Base-by-base conservation (phyloP, 148 eudicot species). In the Polygonum aviculare region DNA sequence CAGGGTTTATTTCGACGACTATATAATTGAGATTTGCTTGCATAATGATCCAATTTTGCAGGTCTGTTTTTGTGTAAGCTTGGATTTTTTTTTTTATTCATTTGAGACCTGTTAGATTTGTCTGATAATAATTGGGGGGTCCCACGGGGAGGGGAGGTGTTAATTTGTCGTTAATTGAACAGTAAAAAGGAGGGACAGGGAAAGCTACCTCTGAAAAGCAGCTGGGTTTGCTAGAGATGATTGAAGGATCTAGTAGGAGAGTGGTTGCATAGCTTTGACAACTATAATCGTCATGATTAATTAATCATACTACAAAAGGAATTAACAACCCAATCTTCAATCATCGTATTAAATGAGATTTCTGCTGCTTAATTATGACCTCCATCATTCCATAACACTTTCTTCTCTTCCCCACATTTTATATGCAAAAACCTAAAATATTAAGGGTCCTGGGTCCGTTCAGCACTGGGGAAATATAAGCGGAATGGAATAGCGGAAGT, bases 51-150 rank as follows among this genome's bases (percentile, higher is more conserved):
- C 41, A 65, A 65, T 35, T 36, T 36, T 65, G 44, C 71, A 65
- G 71, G 71, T 65, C 71, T 33, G 14, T 65, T 65, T 35, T 65
- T 35, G 41, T 33, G 7, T 60, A 26, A 26, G 31, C 38, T 15
- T 60, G 26, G 69, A 9, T 31, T 5, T n/a, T 31, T 18, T 54
- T 31, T 60, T 2, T 12, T 0, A 26, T 26, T 26, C 0, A 26
- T 10, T 26, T 5, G 4, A 22, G 31, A 60, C 38, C 39, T 22
- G 69, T 22, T 60, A 26, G 15, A 35, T 31, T 22, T 60, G 36
- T 60, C 31, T 60, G 5, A 60, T 65, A 65, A 65, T 65, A 65
- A 65, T 33, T 35, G 71, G 9, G 71, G 71, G 71, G 71, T 15
- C 71, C 41, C 71, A 65, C 41, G 39, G 39, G 71, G 41, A 14